phyloP scores from a whole-genome alignment of 208 protist genomes.

The Trichomonas gallinae region DNA sequence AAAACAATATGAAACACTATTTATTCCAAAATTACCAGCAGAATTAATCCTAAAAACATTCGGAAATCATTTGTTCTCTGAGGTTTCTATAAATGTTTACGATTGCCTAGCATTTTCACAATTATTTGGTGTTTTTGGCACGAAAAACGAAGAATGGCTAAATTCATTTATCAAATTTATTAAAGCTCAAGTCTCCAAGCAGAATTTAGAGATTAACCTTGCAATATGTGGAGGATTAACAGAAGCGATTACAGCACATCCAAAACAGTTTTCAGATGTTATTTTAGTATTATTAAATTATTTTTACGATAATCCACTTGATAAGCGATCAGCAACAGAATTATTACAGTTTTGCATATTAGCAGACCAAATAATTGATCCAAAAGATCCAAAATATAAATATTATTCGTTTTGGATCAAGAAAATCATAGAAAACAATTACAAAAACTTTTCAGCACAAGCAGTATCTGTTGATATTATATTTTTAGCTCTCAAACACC shows the following conservation, averaged over 20 bases:
- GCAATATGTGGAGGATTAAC: neutral
- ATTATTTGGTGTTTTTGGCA: neutral
- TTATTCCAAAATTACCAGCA: neutral
- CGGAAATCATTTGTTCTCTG: neutral
- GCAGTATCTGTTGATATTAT: neutral
- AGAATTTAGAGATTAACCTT: neutral
- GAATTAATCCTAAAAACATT: neutral
- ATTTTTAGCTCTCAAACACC: neutral
- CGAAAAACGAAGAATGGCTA: neutral
- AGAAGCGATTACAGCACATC: neutral
- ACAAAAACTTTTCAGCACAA: neutral
- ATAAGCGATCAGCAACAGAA: neutral
- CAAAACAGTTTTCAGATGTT: neutral
- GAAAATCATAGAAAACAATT: neutral
- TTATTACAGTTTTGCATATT: neutral
- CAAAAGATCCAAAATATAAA: neutral
- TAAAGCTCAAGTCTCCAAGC: neutral
- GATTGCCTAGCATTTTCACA: neutral
- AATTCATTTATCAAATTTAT: neutral
- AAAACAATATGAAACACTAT: neutral
- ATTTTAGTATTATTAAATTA: neutral
- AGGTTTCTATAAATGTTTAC: neutral
- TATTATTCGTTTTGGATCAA: neutral
- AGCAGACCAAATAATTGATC: neutral
- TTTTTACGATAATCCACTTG: neutral